Conservation (phyloP, 352 stramenopile genomes). For the Detonula confervacea region DNA sequence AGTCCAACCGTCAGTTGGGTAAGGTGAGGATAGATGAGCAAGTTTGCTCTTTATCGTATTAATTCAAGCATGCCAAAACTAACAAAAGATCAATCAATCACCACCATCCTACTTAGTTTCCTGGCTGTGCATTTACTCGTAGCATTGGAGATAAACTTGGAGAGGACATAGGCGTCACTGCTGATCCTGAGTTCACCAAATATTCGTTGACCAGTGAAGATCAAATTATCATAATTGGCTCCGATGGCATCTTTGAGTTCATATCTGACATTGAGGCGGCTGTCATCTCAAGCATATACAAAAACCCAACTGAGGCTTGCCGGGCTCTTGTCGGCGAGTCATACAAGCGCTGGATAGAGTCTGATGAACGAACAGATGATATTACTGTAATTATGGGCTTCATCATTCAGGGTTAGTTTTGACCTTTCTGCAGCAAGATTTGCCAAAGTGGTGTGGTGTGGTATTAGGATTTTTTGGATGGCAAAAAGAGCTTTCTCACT, state of each 20-base stretch:
- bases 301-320: constrained; percentile 88
- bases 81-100: too few species aligned
- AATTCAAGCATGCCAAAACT: too few species aligned
- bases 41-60: too few species aligned
- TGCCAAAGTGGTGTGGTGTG: too few species aligned
- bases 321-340: constrained; percentile 92
- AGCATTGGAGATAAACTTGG: constrained; percentile 83
- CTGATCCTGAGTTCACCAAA: constrained; percentile 30
- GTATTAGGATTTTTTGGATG: too few species aligned
- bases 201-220: neutral
- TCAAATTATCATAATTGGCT: constrained; percentile 90
- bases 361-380: constrained; percentile 94
- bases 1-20: neutral
- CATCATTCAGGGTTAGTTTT: too few species aligned
- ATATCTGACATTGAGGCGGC: constrained; percentile 90
- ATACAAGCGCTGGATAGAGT: constrained; percentile 93
- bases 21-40: neutral
- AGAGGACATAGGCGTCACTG: constrained; percentile 25
- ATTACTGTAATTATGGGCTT: constrained; percentile 91
- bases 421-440: too few species aligned
- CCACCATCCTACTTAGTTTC: constrained; percentile 40
- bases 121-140: constrained; percentile 66
- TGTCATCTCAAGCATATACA: constrained; percentile 86
- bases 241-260: constrained; percentile 93
- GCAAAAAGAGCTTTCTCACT: too few species aligned